Base-by-base conservation (phyloP, 2,329 filamentous ascomycete genomes). In the Ascocoryne sarcoides region DNA sequence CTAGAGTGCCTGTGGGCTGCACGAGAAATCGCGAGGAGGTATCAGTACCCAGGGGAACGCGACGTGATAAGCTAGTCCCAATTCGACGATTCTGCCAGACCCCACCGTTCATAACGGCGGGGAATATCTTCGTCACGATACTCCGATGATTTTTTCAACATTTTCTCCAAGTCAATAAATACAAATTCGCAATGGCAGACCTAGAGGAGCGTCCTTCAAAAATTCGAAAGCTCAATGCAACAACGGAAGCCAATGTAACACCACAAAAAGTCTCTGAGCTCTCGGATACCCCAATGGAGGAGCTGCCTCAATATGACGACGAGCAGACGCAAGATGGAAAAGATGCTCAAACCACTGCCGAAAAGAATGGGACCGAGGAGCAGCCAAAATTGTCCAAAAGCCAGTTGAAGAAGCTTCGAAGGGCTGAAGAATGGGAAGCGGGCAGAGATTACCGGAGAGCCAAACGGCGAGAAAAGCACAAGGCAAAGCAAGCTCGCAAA, bases 371-470 rank as follows among this genome's bases (percentile, higher is more conserved):
- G 29, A 43, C 15, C 8, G 31, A 31, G 15, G 48, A 45, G 17
- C 41, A 30, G n/a, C 45, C 47, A 35, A 31, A 34, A 15, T 28
- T 95, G 37, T 95, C 90, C 14, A 96, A 96, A 57, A 93, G 82
- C 55, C 83, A 90, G 52, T 67, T 82, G 45, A 95, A 94, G 63
- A 90, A 87, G 57, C 67, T 87, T 38, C 77, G 74, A 45, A 79
- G 78, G 40, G 71, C 77, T 48, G 71, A 84, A 57, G 69, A 76
- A 58, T 94, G 85, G 83, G 87, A 94, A 53, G 77, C 80, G 5
- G 75, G 73, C 16, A 81, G 77, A 47, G 74, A 74, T 30, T 67
- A 71, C 21, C 75, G 76, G 45, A 72, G 70, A 45, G 62, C 60
- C 37, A 65, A 65, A 48, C 68, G 71, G 40, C 76, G 73, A 44